phyloP scores from a whole-genome alignment of 1,284 basidiomycete genomes.

The Malassezia cuniculi region DNA sequence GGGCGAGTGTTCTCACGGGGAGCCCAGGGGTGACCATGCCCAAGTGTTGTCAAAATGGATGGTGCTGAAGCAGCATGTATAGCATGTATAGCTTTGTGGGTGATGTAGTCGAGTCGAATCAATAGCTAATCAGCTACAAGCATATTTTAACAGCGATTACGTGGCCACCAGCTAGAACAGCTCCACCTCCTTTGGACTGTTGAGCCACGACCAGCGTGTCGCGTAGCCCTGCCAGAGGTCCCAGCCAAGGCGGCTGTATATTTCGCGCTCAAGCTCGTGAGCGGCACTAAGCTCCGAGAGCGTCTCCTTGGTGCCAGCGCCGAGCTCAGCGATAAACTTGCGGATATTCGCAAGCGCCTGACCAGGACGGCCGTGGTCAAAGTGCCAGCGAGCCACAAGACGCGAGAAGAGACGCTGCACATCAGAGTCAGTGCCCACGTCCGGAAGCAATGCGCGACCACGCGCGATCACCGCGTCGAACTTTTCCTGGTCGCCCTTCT shows the following conservation, averaged over 20 bases:
- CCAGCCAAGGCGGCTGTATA: slow-evolving; percentile 24
- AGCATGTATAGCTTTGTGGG: too few relatives aligned
- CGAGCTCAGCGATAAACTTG: slow-evolving; percentile 37
- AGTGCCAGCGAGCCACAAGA: slow-evolving; percentile 31
- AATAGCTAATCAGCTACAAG: not conserved
- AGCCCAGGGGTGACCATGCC: too few relatives aligned
- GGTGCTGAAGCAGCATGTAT: too few relatives aligned
- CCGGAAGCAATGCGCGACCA: slow-evolving; percentile 23
- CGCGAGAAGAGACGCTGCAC: slow-evolving; percentile 23
- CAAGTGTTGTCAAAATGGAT: too few relatives aligned
- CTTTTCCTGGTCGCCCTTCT: slow-evolving; percentile 13
- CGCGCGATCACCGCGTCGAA: slow-evolving; percentile 15
- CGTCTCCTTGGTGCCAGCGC: slow-evolving; percentile 20
- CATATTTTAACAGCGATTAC: not conserved
- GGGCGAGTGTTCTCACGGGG: slow-evolving; percentile 10
- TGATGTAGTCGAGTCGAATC: not conserved
- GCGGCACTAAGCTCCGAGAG: slow-evolving; percentile 29
- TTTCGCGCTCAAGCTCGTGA: slow-evolving; percentile 19
- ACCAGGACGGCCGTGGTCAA: slow-evolving; percentile 28
- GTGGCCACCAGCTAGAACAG: slow-evolving; percentile 13
- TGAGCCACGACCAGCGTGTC: slow-evolving; percentile 10
- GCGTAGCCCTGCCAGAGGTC: slow-evolving; percentile 15
- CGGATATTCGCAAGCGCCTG: slow-evolving; percentile 27
- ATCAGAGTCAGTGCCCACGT: slow-evolving; percentile 23
- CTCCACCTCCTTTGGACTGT: not conserved